phyloP scores from a whole-genome alignment of 2,329 filamentous ascomycete species.

The Orbilia javanica region DNA sequence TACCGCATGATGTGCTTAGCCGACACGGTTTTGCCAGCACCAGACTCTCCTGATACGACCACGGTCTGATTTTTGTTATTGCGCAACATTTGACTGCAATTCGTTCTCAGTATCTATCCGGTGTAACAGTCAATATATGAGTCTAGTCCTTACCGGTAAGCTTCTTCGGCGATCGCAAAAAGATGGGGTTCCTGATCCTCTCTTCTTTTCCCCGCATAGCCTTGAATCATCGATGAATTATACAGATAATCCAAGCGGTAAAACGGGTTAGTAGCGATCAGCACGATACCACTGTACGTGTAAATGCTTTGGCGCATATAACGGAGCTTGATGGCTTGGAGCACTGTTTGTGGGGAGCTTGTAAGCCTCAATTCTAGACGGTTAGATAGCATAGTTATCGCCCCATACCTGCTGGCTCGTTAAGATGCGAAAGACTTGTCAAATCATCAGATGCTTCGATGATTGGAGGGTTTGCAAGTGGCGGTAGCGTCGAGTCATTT shows the following conservation, averaged over 20 bases:
- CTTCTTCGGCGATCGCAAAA: constrained; percentile 98
- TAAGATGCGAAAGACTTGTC: constrained; percentile 96
- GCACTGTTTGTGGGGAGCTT: constrained; percentile 72
- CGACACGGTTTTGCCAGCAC: constrained; percentile 98
- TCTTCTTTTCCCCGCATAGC: constrained; percentile 96
- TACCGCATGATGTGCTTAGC: constrained; percentile 99
- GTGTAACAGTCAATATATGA: neutral
- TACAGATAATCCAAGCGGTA: constrained; percentile 97
- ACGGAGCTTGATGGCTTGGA: constrained; percentile 96
- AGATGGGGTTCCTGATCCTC: constrained; percentile 97
- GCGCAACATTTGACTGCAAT: constrained; percentile 88
- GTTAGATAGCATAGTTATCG: neutral
- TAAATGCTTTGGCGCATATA: constrained; percentile 99
- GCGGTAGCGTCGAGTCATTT: constrained; percentile 83
- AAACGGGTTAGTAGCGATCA: constrained; percentile 98
- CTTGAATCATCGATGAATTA: constrained; percentile 99
- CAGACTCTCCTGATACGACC: constrained; percentile 98
- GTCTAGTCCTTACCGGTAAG: constrained; percentile 80
- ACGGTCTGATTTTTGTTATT: constrained; percentile 97
- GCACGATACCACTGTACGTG: constrained; percentile 97
- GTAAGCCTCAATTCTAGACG: constrained; percentile 28
- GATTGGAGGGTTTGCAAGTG: constrained; percentile 97
- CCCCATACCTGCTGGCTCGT: constrained; percentile 89
- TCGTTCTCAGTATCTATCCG: constrained; percentile 9
- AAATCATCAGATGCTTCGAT: constrained; percentile 98